Percentiles rank a stretch among this genome's conserved stretches.
Evolutionary conservation across 1,284 basidiomycete genomes (phyloP).

Genomic region (Nidula niveotomentosa): DNA sequence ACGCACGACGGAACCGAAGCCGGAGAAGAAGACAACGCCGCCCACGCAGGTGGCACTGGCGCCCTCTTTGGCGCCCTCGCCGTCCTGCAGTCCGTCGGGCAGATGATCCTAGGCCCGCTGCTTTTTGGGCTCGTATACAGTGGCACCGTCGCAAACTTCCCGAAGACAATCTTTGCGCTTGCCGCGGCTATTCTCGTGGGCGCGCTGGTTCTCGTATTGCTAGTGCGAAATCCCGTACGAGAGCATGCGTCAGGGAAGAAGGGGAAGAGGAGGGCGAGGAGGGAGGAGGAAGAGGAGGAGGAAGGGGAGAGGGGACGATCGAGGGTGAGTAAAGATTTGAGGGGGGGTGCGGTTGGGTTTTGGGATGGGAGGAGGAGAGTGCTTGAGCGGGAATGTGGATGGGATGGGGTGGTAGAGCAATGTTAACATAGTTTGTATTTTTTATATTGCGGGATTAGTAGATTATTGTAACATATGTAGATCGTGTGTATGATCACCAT

Average conservation of each 20-base stretch:
- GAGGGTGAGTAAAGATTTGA: constrained; percentile 52
- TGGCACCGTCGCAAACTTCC: constrained; percentile 61
- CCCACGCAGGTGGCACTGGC: constrained; percentile 34
- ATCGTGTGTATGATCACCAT: too few relatives aligned
- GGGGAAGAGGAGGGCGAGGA: constrained; percentile 37
- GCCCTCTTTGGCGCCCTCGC: constrained; percentile 69
- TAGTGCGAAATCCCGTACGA: constrained; percentile 48
- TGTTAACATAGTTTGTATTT: too few relatives aligned
- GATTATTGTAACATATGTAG: too few relatives aligned
- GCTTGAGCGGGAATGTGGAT: neutral
- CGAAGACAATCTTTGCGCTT: constrained; percentile 64
- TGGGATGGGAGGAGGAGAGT: neutral
- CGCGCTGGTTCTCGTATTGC: constrained; percentile 44
- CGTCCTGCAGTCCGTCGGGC: constrained; percentile 62
- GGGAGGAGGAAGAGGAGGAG: constrained; percentile 36
- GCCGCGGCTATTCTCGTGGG: constrained; percentile 50
- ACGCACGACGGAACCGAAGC: neutral
- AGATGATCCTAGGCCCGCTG: constrained; percentile 70
- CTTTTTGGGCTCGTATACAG: constrained; percentile 71
- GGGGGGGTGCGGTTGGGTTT: constrained; percentile 29
- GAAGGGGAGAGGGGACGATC: constrained; percentile 50
- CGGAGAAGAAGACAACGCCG: neutral
- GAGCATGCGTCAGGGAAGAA: constrained; percentile 16
- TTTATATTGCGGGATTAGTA: too few relatives aligned
- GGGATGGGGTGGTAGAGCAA: neutral